Base-by-base conservation (phyloP, 2,329 filamentous ascomycete species). In the Microascus cirrosus region DNA sequence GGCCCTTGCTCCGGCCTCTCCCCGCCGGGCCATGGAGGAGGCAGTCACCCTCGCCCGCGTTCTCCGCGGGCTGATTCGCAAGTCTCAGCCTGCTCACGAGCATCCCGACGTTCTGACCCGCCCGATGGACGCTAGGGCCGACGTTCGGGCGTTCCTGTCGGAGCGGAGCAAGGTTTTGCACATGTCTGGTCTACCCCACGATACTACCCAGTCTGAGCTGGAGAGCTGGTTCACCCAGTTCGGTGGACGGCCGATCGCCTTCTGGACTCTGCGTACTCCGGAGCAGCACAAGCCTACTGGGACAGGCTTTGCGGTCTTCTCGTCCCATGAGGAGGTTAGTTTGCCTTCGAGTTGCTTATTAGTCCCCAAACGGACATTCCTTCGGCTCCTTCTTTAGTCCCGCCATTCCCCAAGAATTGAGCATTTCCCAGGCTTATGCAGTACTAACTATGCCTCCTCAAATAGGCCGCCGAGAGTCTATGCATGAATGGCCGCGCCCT, bases 201-300 rank as follows among this genome's bases (percentile, higher is more conserved):
- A 99, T 67, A 99, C 94, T 39, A 99, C 94, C 1, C 94, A 99
- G 75, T 97, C 93, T 3, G 94, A 99, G 76, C 82, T 99, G 25
- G 94, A 99, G 77, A 96, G 92, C 75, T 99, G 94, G 94, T 99
- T 97, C 70, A 99, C 94, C 34, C 94, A 99, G 73, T 99, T 96
- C 69, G 94, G 94, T 62, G 94, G 94, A 55, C 89, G 94, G 51
- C 94, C 94, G 34, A 99, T 99, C 74, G 94, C 94, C 22, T 99
- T 99, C 76, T 99, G 94, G 94, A 99, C 94, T 20, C 81, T 99
- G 55, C 89, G 93, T 61, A 99, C 94, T 15, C 94, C 94, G 2
- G 94, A 99, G 73, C 94, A 97, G 75, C 94, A 97, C 75, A 99
- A 99, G 79, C 94, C 94, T n/a, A 99, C 94, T 11, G 94, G 94